Evolutionary conservation across 2,329 filamentous ascomycete genomes (phyloP).

Genomic region (Hypoxylon sp.): DNA sequence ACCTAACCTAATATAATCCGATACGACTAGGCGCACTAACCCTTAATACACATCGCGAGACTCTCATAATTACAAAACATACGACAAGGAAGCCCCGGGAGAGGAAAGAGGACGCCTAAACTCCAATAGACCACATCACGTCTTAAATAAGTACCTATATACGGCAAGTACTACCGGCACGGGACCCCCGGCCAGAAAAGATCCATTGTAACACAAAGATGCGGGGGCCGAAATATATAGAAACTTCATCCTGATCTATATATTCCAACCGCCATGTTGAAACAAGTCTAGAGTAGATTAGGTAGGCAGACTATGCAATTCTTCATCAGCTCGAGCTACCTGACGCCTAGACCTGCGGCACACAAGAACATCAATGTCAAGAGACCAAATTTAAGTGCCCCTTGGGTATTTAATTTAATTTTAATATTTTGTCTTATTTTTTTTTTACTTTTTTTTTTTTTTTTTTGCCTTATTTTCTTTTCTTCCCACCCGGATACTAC

Average conservation of each 20-base stretch:
- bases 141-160: constrained; percentile 5
- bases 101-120: background rate
- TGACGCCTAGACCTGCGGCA: constrained; percentile 7
- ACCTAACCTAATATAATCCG: background rate
- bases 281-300: constrained; percentile 30
- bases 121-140: background rate
- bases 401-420: too few relatives aligned
- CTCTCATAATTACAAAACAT: background rate
- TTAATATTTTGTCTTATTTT: constrained; percentile 8
- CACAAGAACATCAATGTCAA: too few relatives aligned
- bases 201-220: constrained; percentile 24
- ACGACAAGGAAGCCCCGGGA: background rate
- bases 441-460: background rate
- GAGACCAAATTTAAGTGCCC: constrained; percentile 8
- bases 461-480: background rate
- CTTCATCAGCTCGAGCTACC: background rate
- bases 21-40: background rate
- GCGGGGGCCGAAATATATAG: constrained; percentile 33
- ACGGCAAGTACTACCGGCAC: background rate
- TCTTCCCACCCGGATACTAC: constrained; percentile 4
- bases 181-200: constrained; percentile 10
- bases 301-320: constrained; percentile 27
- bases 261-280: constrained; percentile 20
- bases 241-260: constrained; percentile 27
- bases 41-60: background rate